Conservation (phyloP, 306 rosid species). For the Gastrolobium villosum region DNA sequence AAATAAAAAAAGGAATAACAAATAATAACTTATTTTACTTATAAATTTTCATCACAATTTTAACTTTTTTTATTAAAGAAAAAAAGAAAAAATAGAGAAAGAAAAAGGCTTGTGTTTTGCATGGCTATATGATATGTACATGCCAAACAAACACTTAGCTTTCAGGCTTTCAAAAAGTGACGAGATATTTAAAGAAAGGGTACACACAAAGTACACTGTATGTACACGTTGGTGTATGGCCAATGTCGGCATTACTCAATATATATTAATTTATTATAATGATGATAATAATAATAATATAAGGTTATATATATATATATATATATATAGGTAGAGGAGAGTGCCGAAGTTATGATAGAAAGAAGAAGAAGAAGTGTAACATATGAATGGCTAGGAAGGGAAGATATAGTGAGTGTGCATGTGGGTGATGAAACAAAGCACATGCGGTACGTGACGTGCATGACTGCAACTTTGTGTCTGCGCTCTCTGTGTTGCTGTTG, state of each 20-base stretch:
- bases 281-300: not conserved
- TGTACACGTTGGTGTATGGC: conserved; percentile 48
- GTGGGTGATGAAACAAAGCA: conserved; percentile 77
- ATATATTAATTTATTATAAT: not conserved
- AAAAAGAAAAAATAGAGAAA: conserved; percentile 4
- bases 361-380: not conserved
- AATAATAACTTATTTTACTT: too few species aligned
- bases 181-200: conserved; percentile 33
- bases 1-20: not conserved
- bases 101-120: not conserved
- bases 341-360: conserved; percentile 8
- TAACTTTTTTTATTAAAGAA: not conserved
- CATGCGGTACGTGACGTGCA: conserved; percentile 81
- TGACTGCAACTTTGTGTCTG: conserved; percentile 49
- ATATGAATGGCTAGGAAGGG: not conserved
- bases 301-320: conserved; percentile 3
- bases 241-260: conserved; percentile 43
- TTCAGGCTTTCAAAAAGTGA: conserved; percentile 41
- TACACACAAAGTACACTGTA: conserved; percentile 56
- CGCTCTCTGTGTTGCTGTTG: conserved; percentile 15
- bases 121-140: conserved; percentile 30
- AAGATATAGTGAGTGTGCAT: conserved; percentile 50
- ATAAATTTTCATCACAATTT: not conserved
- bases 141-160: conserved; percentile 10
- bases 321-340: conserved; percentile 9